Base-by-base conservation (phyloP, 345 rosid species). In the Kandelia obovata region DNA sequence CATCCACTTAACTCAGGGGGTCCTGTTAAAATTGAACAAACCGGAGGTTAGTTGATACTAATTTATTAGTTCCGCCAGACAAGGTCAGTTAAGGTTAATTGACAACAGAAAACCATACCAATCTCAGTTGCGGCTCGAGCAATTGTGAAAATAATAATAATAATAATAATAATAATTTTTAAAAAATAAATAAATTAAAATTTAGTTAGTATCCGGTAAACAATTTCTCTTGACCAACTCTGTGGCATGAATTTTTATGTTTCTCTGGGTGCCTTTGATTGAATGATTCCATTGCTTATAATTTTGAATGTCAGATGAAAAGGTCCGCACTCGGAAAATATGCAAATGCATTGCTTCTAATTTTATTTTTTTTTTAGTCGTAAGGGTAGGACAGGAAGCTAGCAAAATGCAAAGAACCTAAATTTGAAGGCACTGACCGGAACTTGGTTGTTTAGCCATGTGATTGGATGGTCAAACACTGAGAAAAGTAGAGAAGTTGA, bases 251-350 rank as follows among this genome's bases (percentile, higher is more conserved):
- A 13, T 13, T 13, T 7, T 8, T 15, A 20, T 1, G 53, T 62
- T 17, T 16, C 16, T 16, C 49, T 13, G 2, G 2, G 4, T 13
- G 56, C 23, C 37, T 47, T 61, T 17, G 57, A 56, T 76, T 68
- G 72, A 68, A 72, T 15, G 34, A 26, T 76, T 76, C 61, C 23
- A 25, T 53, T 16, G 47, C n/a, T 74, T 7, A 17, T 34, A 63
- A 9, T 27, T 34, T 21, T 17, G 23, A 0, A 46, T 51, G 61
- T 66, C 32, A 56, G 15, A n/a, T 23, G 55, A 78, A 73, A 73
- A 75, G 66, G 72, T 79, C 77, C 69, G 4, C 25, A 31, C 19
- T 28, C 6, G 10, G 17, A 7, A 17, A n/a, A 23, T 37, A 21
- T 8, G 49, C 49, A 43, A 43, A 43, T 43, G 17, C 49, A 15